Evolutionary conservation across 2,329 filamentous ascomycete genomes (phyloP).

Genomic region (Penicillium sumatraense): DNA sequence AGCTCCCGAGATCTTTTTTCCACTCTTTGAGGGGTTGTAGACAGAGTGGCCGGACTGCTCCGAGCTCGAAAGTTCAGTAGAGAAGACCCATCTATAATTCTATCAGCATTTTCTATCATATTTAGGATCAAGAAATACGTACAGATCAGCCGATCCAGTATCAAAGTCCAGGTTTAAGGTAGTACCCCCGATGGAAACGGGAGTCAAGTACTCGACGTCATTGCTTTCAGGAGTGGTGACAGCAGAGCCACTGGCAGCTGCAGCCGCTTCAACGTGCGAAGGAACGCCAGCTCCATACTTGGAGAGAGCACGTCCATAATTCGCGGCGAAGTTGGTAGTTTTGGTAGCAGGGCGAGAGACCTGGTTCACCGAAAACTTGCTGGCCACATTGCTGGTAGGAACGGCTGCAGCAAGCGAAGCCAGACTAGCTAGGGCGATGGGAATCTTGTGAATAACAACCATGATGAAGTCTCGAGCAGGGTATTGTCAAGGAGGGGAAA

Average conservation of each 20-base stretch:
- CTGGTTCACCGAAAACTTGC: constrained; percentile 38
- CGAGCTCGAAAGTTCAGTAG: constrained; percentile 9
- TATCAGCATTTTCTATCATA: neutral
- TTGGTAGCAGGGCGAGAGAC: constrained; percentile 21
- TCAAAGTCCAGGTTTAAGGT: constrained; percentile 15
- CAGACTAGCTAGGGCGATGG: constrained; percentile 27
- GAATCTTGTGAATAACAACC: constrained; percentile 36
- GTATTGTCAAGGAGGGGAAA: neutral
- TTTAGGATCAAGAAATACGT: neutral
- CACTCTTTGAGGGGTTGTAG: constrained; percentile 18
- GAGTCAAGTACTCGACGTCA: constrained; percentile 14
- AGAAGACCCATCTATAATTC: constrained; percentile 13
- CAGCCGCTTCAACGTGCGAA: constrained; percentile 32
- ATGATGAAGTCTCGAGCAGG: constrained; percentile 17
- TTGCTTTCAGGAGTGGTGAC: constrained; percentile 3
- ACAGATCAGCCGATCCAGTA: constrained; percentile 17
- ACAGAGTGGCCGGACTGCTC: constrained; percentile 22
- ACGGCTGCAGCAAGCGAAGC: constrained; percentile 31
- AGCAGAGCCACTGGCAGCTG: constrained; percentile 15
- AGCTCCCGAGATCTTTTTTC: neutral
- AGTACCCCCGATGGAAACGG: constrained; percentile 12
- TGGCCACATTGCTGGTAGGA: constrained; percentile 24
- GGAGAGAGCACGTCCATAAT: constrained; percentile 30
- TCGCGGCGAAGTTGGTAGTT: constrained; percentile 30
- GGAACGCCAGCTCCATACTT: constrained; percentile 37